Conservation (phyloP, 345 rosid species). For the Trapa bicornis region DNA sequence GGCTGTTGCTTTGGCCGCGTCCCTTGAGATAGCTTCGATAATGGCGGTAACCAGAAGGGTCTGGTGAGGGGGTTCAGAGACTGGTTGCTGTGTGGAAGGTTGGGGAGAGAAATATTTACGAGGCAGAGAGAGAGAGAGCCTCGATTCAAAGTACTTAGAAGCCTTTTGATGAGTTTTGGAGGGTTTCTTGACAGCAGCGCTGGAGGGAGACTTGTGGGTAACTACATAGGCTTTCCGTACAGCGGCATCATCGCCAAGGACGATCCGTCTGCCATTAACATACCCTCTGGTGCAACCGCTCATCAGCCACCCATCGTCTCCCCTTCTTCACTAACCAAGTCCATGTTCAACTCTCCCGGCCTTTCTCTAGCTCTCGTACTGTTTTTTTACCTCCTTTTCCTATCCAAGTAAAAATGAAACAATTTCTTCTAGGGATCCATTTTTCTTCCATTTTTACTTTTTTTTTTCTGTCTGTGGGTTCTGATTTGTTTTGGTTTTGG, state of each 20-base stretch:
- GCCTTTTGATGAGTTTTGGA: constrained; percentile 60
- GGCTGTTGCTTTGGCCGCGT: neutral
- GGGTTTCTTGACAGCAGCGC: constrained; percentile 47
- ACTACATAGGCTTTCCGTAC: constrained; percentile 28
- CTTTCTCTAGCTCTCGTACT: constrained; percentile 67
- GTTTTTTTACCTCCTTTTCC: neutral
- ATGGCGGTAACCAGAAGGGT: neutral
- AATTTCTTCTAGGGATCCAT: neutral
- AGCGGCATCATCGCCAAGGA: neutral
- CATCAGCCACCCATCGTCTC: constrained; percentile 35
- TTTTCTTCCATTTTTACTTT: no score
- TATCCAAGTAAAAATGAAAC: no score
- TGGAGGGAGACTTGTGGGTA: constrained; percentile 36
- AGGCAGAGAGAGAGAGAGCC: neutral
- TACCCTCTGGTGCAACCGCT: constrained; percentile 41
- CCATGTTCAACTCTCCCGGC: constrained; percentile 59
- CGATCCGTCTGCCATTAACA: constrained; percentile 10
- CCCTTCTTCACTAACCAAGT: constrained; percentile 32
- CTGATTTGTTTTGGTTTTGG: neutral
- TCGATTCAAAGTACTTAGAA: neutral
- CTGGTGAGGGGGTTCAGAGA: constrained; percentile 1
- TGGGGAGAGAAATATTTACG: neutral
- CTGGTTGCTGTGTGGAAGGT: neutral
- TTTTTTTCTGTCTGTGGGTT: no score
- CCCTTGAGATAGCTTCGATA: no score